Conservation (phyloP, 768 basidiomycete species). For the Termitomyces sp. region DNA sequence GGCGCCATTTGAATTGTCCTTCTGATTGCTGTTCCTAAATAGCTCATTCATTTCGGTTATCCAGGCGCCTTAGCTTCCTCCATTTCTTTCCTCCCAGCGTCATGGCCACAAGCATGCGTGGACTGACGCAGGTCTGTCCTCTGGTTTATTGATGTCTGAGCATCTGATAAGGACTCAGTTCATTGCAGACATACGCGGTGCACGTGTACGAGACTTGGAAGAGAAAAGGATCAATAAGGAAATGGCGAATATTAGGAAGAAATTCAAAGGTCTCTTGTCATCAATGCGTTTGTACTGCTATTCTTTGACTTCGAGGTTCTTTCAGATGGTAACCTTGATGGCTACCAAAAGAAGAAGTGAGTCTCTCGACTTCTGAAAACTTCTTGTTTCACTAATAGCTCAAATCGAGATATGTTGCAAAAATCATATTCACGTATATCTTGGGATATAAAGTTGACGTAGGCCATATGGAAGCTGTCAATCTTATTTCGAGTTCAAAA, state of each 20-base stretch:
- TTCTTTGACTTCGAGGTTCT: constrained; percentile 5
- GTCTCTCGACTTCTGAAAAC: constrained; percentile 16
- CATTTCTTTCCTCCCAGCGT: constrained; percentile 10
- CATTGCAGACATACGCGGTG: constrained; percentile 98
- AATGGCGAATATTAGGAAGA: constrained; percentile 99
- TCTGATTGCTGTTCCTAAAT: not conserved
- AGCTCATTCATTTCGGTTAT: not conserved
- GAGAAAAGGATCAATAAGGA: constrained; percentile 99
- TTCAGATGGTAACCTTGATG: constrained; percentile 80
- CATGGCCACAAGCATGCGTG: constrained; percentile 92
- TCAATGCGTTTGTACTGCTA: not conserved
- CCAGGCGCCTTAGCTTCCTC: not conserved
- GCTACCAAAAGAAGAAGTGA: constrained; percentile 92
- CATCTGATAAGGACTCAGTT: constrained; percentile 52
- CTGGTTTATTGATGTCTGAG: not conserved
- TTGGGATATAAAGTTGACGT: constrained; percentile 98
- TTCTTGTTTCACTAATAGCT: not conserved
- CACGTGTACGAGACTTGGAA: constrained; percentile 92
- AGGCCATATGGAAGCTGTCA: constrained; percentile 99
- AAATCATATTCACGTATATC: constrained; percentile 99
- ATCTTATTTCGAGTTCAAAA: constrained; percentile 91
- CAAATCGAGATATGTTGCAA: constrained; percentile 84
- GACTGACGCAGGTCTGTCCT: constrained; percentile 77
- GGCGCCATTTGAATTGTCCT: not conserved
- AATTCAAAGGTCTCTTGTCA: constrained; percentile 81